Percentiles rank a stretch among this genome's conserved stretches.
These are phyloP conservation scores for Thraustochytrium sp. DNA, from an alignment of 352 stramenopile species.

Conservation along the genomic window DNA sequence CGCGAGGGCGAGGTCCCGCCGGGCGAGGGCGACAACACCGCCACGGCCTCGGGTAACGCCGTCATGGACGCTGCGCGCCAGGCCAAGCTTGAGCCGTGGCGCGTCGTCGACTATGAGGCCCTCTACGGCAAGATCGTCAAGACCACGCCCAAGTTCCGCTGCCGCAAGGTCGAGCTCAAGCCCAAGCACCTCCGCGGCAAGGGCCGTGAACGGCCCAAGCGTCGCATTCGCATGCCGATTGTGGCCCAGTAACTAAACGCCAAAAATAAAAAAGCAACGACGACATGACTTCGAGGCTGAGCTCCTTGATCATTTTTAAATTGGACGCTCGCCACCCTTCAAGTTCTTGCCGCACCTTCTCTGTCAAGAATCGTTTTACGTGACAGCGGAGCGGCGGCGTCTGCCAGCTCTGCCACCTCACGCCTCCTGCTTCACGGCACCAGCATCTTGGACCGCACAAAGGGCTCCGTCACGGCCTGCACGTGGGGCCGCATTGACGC, in stretches of 20 bases:
- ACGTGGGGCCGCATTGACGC: neutral
- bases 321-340: too few relatives aligned
- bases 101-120: neutral
- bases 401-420: too few relatives aligned
- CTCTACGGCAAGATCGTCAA: conserved; percentile 1
- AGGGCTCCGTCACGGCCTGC: neutral
- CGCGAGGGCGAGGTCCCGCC: neutral
- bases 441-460: neutral
- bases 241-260: neutral
- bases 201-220: neutral
- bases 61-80: neutral
- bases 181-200: neutral
- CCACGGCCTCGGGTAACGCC: neutral
- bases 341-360: too few relatives aligned
- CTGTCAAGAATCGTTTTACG: too few relatives aligned
- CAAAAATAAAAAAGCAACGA: too few relatives aligned
- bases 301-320: too few relatives aligned
- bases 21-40: neutral
- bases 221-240: neutral
- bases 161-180: conserved; percentile 4
- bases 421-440: too few relatives aligned
- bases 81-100: neutral
- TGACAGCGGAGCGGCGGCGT: too few relatives aligned
- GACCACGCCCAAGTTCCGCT: neutral
- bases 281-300: too few relatives aligned